A percentile compares a stretch with the other conserved stretches of the same genome.
phyloP scores from a whole-genome alignment of 148 eudicot species.

The Heliosperma pusillum region DNA sequence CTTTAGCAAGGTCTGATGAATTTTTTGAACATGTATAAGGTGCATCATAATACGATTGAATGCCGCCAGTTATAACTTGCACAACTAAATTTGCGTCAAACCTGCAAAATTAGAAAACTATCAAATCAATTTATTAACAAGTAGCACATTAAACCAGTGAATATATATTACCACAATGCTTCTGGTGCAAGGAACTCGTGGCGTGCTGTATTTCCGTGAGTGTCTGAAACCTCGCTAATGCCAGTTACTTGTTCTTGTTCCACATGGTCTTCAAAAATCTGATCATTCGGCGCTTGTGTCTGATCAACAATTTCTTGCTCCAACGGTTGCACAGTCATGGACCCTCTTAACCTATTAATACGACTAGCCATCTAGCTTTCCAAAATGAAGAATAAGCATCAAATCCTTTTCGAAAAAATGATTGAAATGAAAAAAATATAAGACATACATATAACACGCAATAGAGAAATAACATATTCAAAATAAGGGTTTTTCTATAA shows the following conservation, averaged over 20 bases:
- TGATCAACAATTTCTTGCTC: background rate
- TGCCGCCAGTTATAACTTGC: background rate
- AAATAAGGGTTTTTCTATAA: too few relatives aligned
- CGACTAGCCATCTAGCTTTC: background rate
- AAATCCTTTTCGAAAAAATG: too few relatives aligned
- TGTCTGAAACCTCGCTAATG: background rate
- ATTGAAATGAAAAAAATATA: too few relatives aligned
- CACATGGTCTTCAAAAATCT: background rate
- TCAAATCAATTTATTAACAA: too few relatives aligned
- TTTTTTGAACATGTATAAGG: background rate
- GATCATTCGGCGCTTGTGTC: background rate
- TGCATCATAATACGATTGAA: background rate
- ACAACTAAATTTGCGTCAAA: too few relatives aligned
- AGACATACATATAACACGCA: too few relatives aligned
- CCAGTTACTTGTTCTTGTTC: background rate
- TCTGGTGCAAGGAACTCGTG: background rate
- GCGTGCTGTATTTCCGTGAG: background rate
- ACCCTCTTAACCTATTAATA: background rate
- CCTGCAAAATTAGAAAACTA: background rate
- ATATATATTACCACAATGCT: background rate
- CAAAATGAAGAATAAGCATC: background rate
- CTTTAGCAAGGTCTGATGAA: background rate
- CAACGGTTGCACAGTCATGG: too few relatives aligned
- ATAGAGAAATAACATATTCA: too few relatives aligned
- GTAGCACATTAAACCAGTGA: too few relatives aligned